Evolutionary conservation across 1,284 basidiomycete genomes (phyloP).

Genomic region (Cryptococcus depauperatus): DNA sequence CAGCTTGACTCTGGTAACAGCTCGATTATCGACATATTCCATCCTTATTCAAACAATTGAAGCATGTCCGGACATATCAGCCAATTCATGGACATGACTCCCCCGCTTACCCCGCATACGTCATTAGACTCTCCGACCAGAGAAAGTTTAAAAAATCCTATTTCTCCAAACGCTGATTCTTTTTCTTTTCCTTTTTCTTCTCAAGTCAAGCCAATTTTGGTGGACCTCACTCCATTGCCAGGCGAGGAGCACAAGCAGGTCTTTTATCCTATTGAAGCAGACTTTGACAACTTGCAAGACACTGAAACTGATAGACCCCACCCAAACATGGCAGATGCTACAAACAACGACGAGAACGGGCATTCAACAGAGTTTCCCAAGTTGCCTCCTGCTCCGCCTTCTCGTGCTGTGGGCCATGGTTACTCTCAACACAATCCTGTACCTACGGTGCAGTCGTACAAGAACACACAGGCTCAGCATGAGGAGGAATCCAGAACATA

Average conservation of each 20-base stretch:
- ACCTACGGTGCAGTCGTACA: slow-evolving; percentile 45
- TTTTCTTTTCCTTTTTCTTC: not conserved
- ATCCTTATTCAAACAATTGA: no score
- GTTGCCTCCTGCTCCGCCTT: slow-evolving; percentile 39
- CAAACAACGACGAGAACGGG: slow-evolving; percentile 4
- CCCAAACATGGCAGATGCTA: slow-evolving; percentile 1
- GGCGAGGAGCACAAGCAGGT: slow-evolving; percentile 14
- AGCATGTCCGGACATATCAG: no score
- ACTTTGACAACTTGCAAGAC: not conserved
- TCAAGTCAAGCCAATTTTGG: slow-evolving; percentile 2
- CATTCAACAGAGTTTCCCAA: slow-evolving; percentile 27
- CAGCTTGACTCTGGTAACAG: no score
- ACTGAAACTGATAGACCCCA: not conserved
- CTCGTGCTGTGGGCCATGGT: slow-evolving; percentile 34
- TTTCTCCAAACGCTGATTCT: no score
- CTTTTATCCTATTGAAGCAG: slow-evolving; percentile 11
- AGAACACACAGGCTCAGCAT: slow-evolving; percentile 31
- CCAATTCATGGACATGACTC: no score
- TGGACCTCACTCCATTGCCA: slow-evolving; percentile 15
- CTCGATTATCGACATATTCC: no score
- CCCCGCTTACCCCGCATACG: no score
- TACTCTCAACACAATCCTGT: slow-evolving; percentile 40
- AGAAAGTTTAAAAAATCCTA: no score
- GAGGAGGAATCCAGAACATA: slow-evolving; percentile 39
- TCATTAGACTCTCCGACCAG: no score